Base-by-base conservation (phyloP, 2,329 filamentous ascomycete species). In the Amesomyces nigricolor region DNA sequence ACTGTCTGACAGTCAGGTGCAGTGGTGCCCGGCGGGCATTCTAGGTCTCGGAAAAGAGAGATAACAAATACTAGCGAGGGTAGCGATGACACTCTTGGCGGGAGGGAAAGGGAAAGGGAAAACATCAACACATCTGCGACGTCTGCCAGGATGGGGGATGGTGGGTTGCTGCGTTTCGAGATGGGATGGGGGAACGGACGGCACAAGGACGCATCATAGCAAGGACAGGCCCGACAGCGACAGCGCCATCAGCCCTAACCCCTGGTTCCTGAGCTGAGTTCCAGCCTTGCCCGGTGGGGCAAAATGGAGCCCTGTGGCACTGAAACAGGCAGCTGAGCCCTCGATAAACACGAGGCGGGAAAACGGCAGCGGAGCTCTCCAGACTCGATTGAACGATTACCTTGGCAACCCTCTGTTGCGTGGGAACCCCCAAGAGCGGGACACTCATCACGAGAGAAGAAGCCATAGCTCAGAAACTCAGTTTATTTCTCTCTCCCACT, bases 201-300 rank as follows among this genome's bases (percentile, higher is more conserved):
- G 10, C 19, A 11, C 9, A 11, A 44, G 22, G 16, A 26, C 40
- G 47, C 47, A 50, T 29, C 22, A 42, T 22, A 35, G 32, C 32
- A 35, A 35, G 32, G 32, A 35, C 32, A 22, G 19, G 26, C 38
- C 38, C 14, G 26, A 26, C 38, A 50, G 42, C 16, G 3, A 14
- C 39, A 10, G 32, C 11, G 32, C 32, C 32, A 35, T 35, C 38
- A 51, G 2, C 38, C 48, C 48, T 51, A 40, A 29, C 9, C 29
- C 19, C 39, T n/a, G 22, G 49, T 51, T 29, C 51, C 44, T 53
- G 51, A 37, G 44, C 44, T 43, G 35, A 45, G 22, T n/a, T 16
- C 8, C 39, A 44, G 52, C 52, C 52, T 45, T 54, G 46, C 46
- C 17, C 11, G 40, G 46, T 19, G 46, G 45, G 51, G 51, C 11